Evolutionary conservation across 768 basidiomycete genomes (phyloP).

Genomic region (Sutorius australiensis): DNA sequence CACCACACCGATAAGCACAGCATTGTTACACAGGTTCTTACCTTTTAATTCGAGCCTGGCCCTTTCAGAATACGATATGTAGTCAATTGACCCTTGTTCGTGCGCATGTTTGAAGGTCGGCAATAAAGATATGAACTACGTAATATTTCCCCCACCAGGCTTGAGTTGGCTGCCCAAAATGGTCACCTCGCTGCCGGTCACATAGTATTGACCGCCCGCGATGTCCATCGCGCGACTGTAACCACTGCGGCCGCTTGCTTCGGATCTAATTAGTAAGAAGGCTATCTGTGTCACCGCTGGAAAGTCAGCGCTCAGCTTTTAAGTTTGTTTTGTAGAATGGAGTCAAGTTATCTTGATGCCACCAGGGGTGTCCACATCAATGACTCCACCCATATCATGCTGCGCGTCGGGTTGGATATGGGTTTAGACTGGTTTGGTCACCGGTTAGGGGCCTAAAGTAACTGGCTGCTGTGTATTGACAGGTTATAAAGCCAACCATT

Average conservation of each 20-base stretch:
- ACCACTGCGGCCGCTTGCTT: background rate
- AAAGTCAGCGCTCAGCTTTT: no score
- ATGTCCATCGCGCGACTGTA: background rate
- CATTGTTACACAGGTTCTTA: no score
- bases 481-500: background rate
- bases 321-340: no score
- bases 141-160: no score
- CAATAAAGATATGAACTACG: no score
- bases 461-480: background rate
- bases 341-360: background rate
- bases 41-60: no score
- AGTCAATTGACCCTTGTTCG: no score
- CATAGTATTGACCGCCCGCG: background rate
- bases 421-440: background rate
- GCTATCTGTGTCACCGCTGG: background rate
- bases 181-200: background rate
- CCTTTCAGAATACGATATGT: no score
- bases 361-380: no score
- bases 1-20: no score
- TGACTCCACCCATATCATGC: background rate
- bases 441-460: background rate
- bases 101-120: no score
- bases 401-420: background rate
- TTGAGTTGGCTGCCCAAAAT: background rate
- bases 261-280: background rate